These are phyloP conservation scores for Pleurotus cornucopiae DNA, from an alignment of 768 basidiomycete genomes.

Conservation along the genomic window DNA sequence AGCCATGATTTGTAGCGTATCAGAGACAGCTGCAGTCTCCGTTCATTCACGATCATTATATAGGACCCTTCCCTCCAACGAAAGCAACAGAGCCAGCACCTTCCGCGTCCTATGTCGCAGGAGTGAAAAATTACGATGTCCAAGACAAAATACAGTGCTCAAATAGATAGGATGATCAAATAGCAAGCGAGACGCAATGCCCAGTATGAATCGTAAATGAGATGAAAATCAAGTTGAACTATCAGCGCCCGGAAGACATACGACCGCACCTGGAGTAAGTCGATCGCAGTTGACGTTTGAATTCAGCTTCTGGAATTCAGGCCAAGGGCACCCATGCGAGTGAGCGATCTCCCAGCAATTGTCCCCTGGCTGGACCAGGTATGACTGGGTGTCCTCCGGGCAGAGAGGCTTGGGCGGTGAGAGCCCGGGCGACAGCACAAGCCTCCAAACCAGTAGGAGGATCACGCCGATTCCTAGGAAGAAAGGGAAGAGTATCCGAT, in stretches of 20 bases:
- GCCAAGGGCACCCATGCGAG: conserved; percentile 43
- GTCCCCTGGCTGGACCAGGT: conserved; percentile 55
- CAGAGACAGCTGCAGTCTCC: too few species aligned
- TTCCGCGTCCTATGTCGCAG: too few species aligned
- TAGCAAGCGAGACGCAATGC: too few species aligned
- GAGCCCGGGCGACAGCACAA: conserved; percentile 42
- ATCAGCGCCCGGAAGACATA: conserved; percentile 31
- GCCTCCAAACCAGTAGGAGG: conserved; percentile 61
- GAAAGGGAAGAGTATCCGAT: conserved; percentile 66
- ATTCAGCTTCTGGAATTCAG: conserved; percentile 50
- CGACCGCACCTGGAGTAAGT: conserved; percentile 53
- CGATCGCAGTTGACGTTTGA: conserved; percentile 49
- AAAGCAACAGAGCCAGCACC: too few species aligned
- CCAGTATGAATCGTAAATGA: not conserved
- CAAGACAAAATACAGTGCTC: too few species aligned
- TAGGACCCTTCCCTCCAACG: too few species aligned
- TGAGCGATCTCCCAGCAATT: conserved; percentile 63
- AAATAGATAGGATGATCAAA: too few species aligned
- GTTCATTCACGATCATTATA: too few species aligned
- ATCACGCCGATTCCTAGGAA: conserved; percentile 64
- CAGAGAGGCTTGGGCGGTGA: conserved; percentile 29
- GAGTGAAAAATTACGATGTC: too few species aligned
- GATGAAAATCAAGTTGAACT: too few species aligned
- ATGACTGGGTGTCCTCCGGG: conserved; percentile 32
- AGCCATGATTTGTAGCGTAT: too few species aligned